Evolutionary conservation across 345 rosid species (phyloP), one percentile per base, ranked within the genome.

Genomic region (Lagerstroemia speciosa): DNA sequence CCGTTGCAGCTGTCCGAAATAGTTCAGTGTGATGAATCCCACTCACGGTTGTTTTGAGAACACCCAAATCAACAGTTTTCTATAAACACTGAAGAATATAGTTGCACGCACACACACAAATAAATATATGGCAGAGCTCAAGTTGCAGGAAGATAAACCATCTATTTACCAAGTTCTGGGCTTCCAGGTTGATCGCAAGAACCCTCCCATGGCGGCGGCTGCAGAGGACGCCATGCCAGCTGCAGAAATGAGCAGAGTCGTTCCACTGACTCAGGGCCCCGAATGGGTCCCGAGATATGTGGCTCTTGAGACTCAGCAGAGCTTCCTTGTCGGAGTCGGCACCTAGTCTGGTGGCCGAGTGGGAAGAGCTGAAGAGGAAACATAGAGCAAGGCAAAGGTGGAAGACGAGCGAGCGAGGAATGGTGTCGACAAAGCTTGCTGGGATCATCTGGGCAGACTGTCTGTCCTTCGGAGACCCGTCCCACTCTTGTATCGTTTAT

Each of bases 181-280:
- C 27, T 7, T 30, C 1, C 40, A 79, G 72, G 69, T 65, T 50
- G 20, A 79, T 40, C 3, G 62, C 65, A 24, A 71, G 34, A 24
- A 71, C 74, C 31, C 83, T 74, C 8, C 33, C 70, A 60, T 67
- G 74, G 12, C 77, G 53, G 0, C 53, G 15, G 61, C 75, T 9
- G 46, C 82, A 79, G 40, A 41, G 30, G 14, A 79, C 71, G 2
- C 82, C 82, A 14, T 36, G 24, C 81, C 81, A 78, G 7, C 2
- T 69, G 66, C 72, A 74, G 63, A 68, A 71, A 22, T 61, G 55
- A 26, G 66, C 10, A 6, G 78, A 72, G 64, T 72, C 70, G 46
- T 78, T 72, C 78, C 82, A 78, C 16, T 40, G n/a, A 15, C 24
- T 36, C 52, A 72, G 62, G 10, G 63, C 37, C 55, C 74, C 76